phyloP scores from a whole-genome alignment of 148 eudicot genomes.

The Rhododendron simsii region DNA sequence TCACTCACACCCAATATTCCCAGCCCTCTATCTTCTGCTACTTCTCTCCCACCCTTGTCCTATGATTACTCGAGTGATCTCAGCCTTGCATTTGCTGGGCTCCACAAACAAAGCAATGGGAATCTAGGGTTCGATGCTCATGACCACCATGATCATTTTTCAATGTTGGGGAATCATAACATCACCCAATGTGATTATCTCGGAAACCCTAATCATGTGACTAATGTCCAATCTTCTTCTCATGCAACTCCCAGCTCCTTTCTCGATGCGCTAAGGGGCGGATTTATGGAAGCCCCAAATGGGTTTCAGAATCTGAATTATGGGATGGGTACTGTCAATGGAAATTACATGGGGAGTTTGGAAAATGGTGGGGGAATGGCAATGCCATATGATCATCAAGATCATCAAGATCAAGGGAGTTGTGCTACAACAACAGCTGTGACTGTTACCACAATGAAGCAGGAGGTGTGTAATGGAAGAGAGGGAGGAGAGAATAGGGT shows the following conservation, averaged over 20 bases:
- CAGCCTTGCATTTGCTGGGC: conserved; percentile 47
- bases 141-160: conserved; percentile 6
- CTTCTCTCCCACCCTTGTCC: conserved; percentile 14
- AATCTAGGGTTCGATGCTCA: conserved; percentile 25
- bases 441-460: conserved; percentile 33
- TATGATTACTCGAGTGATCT: conserved; percentile 35
- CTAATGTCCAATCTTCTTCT: background rate
- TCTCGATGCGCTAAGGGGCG: conserved; percentile 21
- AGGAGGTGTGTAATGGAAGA: conserved; percentile 30
- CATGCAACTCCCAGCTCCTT: background rate
- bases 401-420: conserved; percentile 3
- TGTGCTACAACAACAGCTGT: conserved; percentile 25
- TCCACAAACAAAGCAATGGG: conserved; percentile 38
- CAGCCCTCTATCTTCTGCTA: conserved; percentile 16
- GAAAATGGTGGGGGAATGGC: conserved; percentile 26
- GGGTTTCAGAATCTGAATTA: conserved; percentile 31
- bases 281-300: conserved; percentile 20
- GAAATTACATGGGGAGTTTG: conserved; percentile 19
- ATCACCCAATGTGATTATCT: conserved; percentile 16
- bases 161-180: background rate
- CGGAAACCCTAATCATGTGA: conserved; percentile 16
- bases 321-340: conserved; percentile 16
- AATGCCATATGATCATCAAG: conserved; percentile 28
- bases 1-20: conserved; percentile 9
- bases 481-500: conserved; percentile 29